phyloP scores from a whole-genome alignment of 306 rosid genomes.

The Cucumis hystrix region DNA sequence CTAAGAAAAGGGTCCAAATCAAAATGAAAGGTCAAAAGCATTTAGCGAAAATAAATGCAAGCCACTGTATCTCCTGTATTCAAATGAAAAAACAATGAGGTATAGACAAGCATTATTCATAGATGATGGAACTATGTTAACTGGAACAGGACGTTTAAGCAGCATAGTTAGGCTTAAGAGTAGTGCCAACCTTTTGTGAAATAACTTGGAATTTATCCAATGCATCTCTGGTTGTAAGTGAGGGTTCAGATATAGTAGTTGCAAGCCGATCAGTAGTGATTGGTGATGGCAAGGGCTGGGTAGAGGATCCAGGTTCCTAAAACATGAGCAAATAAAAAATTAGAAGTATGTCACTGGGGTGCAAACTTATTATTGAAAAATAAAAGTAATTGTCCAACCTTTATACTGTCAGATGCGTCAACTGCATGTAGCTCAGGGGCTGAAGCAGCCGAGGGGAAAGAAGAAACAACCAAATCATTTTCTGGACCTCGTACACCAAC shows the following conservation, averaged over 20 bases:
- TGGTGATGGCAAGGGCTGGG: slow-evolving; percentile 50
- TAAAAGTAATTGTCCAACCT: slow-evolving; percentile 23
- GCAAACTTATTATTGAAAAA: neutral
- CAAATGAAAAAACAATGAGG: neutral
- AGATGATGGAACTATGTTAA: neutral
- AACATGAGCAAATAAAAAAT: slow-evolving; percentile 18
- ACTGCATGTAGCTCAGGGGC: slow-evolving; percentile 55
- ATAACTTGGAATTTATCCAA: slow-evolving; percentile 82
- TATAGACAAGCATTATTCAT: neutral
- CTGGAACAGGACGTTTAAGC: neutral
- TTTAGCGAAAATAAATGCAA: neutral
- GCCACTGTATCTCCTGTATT: neutral
- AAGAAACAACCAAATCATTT: slow-evolving; percentile 50
- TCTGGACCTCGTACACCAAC: slow-evolving; percentile 56
- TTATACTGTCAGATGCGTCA: slow-evolving; percentile 45
- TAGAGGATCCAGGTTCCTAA: slow-evolving; percentile 76
- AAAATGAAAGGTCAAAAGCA: neutral
- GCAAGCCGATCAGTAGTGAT: slow-evolving; percentile 60
- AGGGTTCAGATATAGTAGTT: slow-evolving; percentile 57
- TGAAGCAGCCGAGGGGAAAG: slow-evolving; percentile 60
- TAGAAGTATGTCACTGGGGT: slow-evolving; percentile 1
- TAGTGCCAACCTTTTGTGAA: slow-evolving; percentile 65
- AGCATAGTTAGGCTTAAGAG: neutral
- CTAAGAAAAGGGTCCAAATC: neutral
- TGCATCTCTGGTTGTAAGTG: slow-evolving; percentile 81